phyloP scores from a whole-genome alignment of 768 basidiomycete genomes.

The Dioszegia crocea region DNA sequence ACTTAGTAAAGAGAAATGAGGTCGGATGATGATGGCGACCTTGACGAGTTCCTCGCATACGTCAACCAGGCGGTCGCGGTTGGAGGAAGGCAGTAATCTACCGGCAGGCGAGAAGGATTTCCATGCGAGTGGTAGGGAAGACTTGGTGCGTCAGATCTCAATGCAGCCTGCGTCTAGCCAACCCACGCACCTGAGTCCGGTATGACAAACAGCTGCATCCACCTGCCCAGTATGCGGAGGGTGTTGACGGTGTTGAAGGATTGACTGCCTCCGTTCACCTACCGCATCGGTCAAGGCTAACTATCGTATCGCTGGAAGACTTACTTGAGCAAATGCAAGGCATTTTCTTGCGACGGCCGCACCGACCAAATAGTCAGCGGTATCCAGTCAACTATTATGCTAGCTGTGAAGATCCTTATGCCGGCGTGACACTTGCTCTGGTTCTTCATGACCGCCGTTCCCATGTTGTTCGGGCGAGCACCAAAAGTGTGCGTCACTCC shows the following conservation, averaged over 20 bases:
- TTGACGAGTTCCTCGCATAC: slow-evolving; percentile 51
- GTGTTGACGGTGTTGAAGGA: slow-evolving; percentile 49
- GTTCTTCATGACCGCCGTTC: slow-evolving; percentile 48
- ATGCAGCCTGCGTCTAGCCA: too few species aligned
- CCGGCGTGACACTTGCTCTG: slow-evolving; percentile 36
- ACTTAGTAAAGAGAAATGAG: slow-evolving; percentile 32
- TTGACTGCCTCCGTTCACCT: slow-evolving; percentile 40
- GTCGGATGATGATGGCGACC: slow-evolving; percentile 33
- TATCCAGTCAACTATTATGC: slow-evolving; percentile 48
- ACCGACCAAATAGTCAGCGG: slow-evolving; percentile 46
- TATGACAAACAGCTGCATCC: slow-evolving; percentile 49
- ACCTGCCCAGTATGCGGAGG: slow-evolving; percentile 45
- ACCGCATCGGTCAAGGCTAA: too few species aligned
- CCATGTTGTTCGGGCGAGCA: slow-evolving; percentile 47
- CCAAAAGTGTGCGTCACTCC: slow-evolving; percentile 38
- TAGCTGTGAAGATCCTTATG: neutral
- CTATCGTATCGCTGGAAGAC: too few species aligned
- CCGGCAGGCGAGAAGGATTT: slow-evolving; percentile 38
- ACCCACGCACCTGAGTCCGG: slow-evolving; percentile 29
- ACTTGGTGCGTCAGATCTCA: too few species aligned
- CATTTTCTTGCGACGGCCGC: slow-evolving; percentile 49
- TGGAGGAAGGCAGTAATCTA: slow-evolving; percentile 44
- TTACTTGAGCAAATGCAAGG: slow-evolving; percentile 45
- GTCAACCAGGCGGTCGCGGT: slow-evolving; percentile 50
- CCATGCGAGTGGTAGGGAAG: slow-evolving; percentile 47